Conservation (phyloP, 306 rosid species). For the Pueraria montana region DNA sequence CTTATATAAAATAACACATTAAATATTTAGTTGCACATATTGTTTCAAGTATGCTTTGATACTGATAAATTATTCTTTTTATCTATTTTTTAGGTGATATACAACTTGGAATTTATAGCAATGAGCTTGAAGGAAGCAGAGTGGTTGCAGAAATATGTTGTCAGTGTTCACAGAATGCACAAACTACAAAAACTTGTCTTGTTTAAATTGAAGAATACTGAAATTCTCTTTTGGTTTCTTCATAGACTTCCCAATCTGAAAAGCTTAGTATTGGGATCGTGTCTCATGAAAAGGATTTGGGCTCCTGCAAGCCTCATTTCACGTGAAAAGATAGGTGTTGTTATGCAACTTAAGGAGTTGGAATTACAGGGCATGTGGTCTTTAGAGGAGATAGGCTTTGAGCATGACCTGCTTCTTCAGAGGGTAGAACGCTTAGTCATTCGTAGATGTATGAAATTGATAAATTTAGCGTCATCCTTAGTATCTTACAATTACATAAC, state of each 20-base stretch:
- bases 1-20: neutral
- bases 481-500: slow-evolving; percentile 26
- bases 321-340: slow-evolving; percentile 17
- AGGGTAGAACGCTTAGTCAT: slow-evolving; percentile 15
- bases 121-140: neutral
- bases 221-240: slow-evolving; percentile 34
- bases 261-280: neutral
- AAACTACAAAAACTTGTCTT: neutral
- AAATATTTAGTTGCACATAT: neutral
- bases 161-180: slow-evolving; percentile 11
- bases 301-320: neutral
- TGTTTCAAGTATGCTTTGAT: neutral
- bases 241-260: slow-evolving; percentile 36
- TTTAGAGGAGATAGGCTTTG: neutral
- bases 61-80: neutral
- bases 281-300: neutral
- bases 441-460: neutral
- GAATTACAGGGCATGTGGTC: neutral
- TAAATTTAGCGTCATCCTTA: neutral
- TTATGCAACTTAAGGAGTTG: slow-evolving; percentile 18
- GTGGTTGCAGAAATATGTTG: neutral
- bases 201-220: neutral
- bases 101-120: neutral
- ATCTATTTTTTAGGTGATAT: slow-evolving; percentile 17
- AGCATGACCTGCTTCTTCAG: slow-evolving; percentile 23